These are phyloP conservation scores for Neoboletus magnificus DNA, from an alignment of 768 basidiomycete species.

Conservation along the genomic window DNA sequence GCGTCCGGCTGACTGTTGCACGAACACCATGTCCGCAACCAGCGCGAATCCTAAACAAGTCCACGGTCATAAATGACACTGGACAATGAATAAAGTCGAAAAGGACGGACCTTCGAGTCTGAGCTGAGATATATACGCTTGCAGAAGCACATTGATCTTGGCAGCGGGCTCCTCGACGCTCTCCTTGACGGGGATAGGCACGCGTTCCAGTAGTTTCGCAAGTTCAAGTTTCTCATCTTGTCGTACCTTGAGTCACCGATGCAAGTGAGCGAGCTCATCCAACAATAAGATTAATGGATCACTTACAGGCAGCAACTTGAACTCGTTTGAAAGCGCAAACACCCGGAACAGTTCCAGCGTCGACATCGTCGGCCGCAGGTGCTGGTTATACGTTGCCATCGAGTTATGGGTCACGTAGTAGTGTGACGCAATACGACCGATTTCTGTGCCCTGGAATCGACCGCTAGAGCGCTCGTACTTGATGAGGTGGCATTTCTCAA, in stretches of 20 bases:
- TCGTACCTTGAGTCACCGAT: conserved; percentile 45
- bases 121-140: conserved; percentile 91
- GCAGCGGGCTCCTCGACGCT: conserved; percentile 93
- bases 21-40: conserved; percentile 92
- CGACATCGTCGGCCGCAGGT: conserved; percentile 83
- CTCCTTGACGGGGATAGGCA: conserved; percentile 97
- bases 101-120: conserved; percentile 71
- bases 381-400: conserved; percentile 96
- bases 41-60: conserved; percentile 63
- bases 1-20: conserved; percentile 96
- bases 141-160: conserved; percentile 95
- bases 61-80: background rate
- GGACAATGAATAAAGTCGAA: background rate
- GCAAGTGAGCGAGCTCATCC: conserved; percentile 5
- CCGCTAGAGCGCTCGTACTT: conserved; percentile 91
- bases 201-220: conserved; percentile 84
- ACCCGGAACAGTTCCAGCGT: conserved; percentile 91
- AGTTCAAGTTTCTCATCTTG: conserved; percentile 87
- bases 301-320: conserved; percentile 80
- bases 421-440: conserved; percentile 91
- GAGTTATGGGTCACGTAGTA: conserved; percentile 95
- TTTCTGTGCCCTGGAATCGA: conserved; percentile 87
- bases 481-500: conserved; percentile 92
- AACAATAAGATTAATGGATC: background rate
- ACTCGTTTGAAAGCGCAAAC: conserved; percentile 94